A percentile compares a stretch with the other conserved stretches of the same genome.
phyloP scores from a whole-genome alignment of 108 stramenopile genomes.

The Pelagomonas calceolata region DNA sequence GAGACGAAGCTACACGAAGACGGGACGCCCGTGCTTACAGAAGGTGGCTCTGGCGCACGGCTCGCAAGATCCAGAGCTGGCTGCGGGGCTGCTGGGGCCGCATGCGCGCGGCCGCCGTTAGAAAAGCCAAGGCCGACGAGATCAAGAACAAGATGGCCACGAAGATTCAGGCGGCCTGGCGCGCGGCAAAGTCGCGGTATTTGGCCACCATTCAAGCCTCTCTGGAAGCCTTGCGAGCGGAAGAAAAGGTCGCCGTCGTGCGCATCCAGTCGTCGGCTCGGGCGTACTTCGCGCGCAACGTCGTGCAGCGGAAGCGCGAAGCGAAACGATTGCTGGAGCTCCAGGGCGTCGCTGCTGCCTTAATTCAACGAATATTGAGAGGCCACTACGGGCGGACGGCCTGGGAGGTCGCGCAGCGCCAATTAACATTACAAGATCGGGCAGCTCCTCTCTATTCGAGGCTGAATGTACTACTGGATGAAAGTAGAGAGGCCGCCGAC shows the following conservation, averaged over 20 bases:
- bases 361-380: constrained; percentile 13
- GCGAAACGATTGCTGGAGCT: constrained; percentile 1
- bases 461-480: neutral
- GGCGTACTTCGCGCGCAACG: neutral
- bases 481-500: neutral
- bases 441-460: constrained; percentile 9
- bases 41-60: constrained; percentile 3
- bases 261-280: constrained; percentile 8
- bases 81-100: constrained; percentile 7
- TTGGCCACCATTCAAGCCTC: constrained; percentile 3
- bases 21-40: neutral
- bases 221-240: neutral
- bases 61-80: constrained; percentile 4
- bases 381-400: constrained; percentile 13
- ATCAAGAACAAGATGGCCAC: neutral
- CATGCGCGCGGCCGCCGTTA: neutral
- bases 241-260: constrained; percentile 2
- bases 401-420: constrained; percentile 2
- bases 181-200: constrained; percentile 1
- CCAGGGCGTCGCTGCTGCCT: neutral
- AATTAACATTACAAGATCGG: neutral
- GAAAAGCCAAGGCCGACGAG: neutral
- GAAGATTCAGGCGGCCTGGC: constrained; percentile 6
- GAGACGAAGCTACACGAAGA: neutral
- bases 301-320: neutral